Conservation (phyloP, 495 filamentous ascomycete genomes). For the Terfezia boudieri region DNA sequence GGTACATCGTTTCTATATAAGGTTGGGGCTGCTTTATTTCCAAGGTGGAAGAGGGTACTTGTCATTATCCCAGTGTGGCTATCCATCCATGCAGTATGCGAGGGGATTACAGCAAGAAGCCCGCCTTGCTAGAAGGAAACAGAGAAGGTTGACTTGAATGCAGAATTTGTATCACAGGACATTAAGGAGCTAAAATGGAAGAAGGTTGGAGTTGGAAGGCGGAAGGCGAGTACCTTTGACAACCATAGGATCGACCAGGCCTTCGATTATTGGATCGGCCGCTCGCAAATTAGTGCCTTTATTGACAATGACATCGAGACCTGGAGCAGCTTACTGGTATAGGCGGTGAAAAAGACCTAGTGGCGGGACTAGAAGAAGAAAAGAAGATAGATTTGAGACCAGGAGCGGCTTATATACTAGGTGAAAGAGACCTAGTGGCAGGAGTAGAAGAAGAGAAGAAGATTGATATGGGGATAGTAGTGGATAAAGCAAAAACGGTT, state of each 20-base stretch:
- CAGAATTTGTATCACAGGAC: not conserved
- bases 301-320: no score
- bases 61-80: not conserved
- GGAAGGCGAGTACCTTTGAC: no score
- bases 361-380: not conserved
- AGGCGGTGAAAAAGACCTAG: no score
- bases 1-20: not conserved
- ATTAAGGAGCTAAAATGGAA: not conserved
- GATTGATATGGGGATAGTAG: not conserved
- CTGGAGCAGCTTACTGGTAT: no score
- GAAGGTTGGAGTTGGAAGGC: not conserved
- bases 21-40: not conserved
- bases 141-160: not conserved
- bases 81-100: not conserved
- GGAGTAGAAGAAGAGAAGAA: not conserved
- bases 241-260: no score
- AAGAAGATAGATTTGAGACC: no score
- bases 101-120: not conserved
- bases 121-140: not conserved
- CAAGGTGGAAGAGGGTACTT: not conserved
- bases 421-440: not conserved
- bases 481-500: not conserved
- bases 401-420: not conserved
- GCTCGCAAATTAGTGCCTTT: no score
- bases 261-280: no score